These are phyloP conservation scores for Tulasnella sp. DNA, from an alignment of 768 basidiomycete species.

Conservation along the genomic window DNA sequence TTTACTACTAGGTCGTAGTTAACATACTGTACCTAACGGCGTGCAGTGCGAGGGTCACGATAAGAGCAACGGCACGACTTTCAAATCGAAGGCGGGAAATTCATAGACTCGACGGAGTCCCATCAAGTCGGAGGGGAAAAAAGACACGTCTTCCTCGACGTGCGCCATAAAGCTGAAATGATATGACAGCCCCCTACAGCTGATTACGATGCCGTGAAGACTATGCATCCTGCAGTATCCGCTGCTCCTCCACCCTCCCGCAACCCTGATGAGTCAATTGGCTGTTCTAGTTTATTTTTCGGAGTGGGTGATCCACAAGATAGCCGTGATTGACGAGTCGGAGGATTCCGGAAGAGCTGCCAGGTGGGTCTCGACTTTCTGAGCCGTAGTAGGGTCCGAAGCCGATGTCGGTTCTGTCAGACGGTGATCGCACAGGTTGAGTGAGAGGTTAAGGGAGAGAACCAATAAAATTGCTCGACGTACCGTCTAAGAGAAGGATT, in stretches of 20 bases:
- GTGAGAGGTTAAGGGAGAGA: background rate
- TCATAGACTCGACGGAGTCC: background rate
- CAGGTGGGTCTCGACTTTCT: constrained; percentile 63
- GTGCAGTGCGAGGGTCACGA: constrained; percentile 18
- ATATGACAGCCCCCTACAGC: background rate
- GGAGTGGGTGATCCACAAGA: constrained; percentile 71
- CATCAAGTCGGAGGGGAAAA: background rate
- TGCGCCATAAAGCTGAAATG: background rate
- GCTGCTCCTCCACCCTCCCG: constrained; percentile 7
- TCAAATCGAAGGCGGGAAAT: constrained; percentile 50
- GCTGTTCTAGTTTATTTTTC: constrained; percentile 17
- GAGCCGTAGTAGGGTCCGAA: constrained; percentile 64
- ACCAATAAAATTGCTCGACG: constrained; percentile 33
- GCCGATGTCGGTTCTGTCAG: constrained; percentile 82
- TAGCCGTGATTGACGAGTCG: constrained; percentile 57
- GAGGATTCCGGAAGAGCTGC: constrained; percentile 49
- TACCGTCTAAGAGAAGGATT: constrained; percentile 76
- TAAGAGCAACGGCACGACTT: background rate
- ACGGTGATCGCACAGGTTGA: constrained; percentile 6
- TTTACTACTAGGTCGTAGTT: constrained; percentile 16
- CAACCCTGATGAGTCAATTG: constrained; percentile 15
- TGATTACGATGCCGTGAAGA: background rate
- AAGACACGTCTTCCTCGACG: background rate
- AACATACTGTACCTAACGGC: constrained; percentile 23
- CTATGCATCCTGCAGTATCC: constrained; percentile 14